A percentile compares a stretch with the other conserved stretches of the same genome.
Evolutionary conservation across 768 basidiomycete species (phyloP).

Genomic region (Mycena belliarum): DNA sequence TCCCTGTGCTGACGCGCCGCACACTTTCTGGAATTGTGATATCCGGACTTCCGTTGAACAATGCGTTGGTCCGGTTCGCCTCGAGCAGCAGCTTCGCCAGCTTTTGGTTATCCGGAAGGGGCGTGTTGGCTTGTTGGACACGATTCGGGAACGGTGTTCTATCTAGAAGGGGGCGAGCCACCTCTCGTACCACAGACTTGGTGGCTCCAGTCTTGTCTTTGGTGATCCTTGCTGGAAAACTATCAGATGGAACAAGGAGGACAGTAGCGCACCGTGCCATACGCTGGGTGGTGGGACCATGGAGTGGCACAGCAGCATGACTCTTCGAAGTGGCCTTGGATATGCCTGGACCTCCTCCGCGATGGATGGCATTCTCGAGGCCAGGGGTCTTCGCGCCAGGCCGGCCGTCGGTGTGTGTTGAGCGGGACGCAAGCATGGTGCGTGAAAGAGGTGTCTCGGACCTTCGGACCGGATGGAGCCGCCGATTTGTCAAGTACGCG

Average conservation of each 20-base stretch:
- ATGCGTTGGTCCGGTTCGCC: not conserved
- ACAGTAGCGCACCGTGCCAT: not conserved
- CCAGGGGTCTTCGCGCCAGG: not conserved
- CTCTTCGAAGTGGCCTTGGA: not conserved
- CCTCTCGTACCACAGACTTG: not conserved
- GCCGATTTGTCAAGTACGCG: no score
- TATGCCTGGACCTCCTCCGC: not conserved
- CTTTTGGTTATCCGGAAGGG: not conserved
- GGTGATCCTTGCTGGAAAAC: no score
- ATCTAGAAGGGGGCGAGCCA: not conserved
- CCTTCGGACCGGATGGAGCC: no score
- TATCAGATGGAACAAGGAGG: not conserved
- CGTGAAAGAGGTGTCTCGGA: not conserved
- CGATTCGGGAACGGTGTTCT: slow-evolving; percentile 2
- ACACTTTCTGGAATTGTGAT: not conserved
- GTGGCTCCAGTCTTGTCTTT: not conserved
- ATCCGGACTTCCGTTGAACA: not conserved
- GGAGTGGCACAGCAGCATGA: not conserved
- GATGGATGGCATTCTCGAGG: not conserved
- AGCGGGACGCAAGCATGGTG: slow-evolving; percentile 1
- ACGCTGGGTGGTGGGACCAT: not conserved
- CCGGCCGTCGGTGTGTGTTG: not conserved
- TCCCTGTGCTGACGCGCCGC: not conserved
- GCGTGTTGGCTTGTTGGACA: not conserved
- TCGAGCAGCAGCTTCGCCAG: not conserved